Evolutionary conservation across 768 basidiomycete species (phyloP).

Genomic region (Boletales sp.): DNA sequence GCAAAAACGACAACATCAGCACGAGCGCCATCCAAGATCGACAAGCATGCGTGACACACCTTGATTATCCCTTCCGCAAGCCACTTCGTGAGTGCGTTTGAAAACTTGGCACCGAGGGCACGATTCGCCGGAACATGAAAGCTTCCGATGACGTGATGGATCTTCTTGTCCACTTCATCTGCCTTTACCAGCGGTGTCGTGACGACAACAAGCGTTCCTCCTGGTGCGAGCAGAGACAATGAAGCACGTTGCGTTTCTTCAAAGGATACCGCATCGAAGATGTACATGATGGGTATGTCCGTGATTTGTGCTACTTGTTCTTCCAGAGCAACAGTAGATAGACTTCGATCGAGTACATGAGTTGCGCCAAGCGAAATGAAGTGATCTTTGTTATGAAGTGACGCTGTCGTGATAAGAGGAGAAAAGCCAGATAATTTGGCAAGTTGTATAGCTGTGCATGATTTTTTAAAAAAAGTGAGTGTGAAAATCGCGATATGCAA

Average conservation of each 20-base stretch:
- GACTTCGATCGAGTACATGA: constrained; percentile 31
- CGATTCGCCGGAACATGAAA: constrained; percentile 5
- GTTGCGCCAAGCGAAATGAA: constrained; percentile 37
- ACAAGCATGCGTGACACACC: background rate
- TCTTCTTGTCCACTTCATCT: background rate
- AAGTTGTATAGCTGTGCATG: constrained; percentile 28
- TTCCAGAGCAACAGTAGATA: constrained; percentile 8
- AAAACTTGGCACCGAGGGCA: constrained; percentile 9
- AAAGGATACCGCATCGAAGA: constrained; percentile 31
- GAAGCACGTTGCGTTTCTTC: constrained; percentile 31
- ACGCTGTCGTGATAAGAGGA: constrained; percentile 38
- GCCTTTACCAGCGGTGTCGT: background rate
- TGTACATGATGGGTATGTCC: constrained; percentile 2
- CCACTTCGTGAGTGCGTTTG: constrained; percentile 11
- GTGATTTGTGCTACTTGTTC: constrained; percentile 7
- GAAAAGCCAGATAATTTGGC: constrained; percentile 32
- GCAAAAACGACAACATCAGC: background rate
- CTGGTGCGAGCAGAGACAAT: constrained; percentile 27
- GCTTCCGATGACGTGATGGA: background rate
- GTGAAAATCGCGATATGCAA: no score
- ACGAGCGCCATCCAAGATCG: no score
- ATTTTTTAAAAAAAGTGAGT: no score
- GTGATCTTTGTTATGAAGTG: constrained; percentile 26
- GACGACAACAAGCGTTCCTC: constrained; percentile 25
- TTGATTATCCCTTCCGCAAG: constrained; percentile 17